Base-by-base conservation (phyloP, 2,329 filamentous ascomycete genomes). In the Epichloe elymi region DNA sequence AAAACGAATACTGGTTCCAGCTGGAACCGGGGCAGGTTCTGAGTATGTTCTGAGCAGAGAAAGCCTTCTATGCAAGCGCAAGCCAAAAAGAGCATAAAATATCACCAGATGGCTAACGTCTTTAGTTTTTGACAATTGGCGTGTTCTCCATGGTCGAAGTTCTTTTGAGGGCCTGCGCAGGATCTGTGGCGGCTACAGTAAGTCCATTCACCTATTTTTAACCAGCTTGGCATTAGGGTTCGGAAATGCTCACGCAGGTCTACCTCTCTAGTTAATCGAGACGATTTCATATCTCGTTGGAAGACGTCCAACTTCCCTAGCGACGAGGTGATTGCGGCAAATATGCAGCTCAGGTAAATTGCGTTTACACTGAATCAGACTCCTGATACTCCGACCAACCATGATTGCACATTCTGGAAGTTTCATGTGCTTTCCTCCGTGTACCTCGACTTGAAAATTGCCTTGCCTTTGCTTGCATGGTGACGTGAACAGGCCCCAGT, bases 111-210 rank as follows among this genome's bases (percentile, higher is more conserved):
- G 19, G 38, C 45, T 46, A 19, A 36, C 17, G 2, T 20, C 15
- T 5, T 38, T 58, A 86, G 86, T 97, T 45, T 96, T 98, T 65
- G 88, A 98, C 64, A 97, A 98, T 62, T 96, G 91, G 89, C 79
- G 93, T 53, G 85, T 96, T 36, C 70, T 97, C 58, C 93, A 98
- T 66, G 93, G 91, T 1, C 75, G 93, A 59, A 82, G 82, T 48
- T 79, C 79, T 0, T 98, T 97, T 61, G 85, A 82, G 5, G 93
- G 93, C 1, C 81, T 85, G 62, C 75, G 93, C 57, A 82, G 90
- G 57, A 86, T 98, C 62, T 96, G 90, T 65, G 93, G 93, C 53
- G 91, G 80, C 10, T 97, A 97, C 61, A 84, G 88, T 89, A 71
- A 75, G 85, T 79, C 10, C 7, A 17, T 33, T 17, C 38, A 17